A percentile compares a stretch with the other conserved stretches of the same genome.
Conservation (phyloP, 495 filamentous ascomycete species). For the Massariosphaeria phaeospora region DNA sequence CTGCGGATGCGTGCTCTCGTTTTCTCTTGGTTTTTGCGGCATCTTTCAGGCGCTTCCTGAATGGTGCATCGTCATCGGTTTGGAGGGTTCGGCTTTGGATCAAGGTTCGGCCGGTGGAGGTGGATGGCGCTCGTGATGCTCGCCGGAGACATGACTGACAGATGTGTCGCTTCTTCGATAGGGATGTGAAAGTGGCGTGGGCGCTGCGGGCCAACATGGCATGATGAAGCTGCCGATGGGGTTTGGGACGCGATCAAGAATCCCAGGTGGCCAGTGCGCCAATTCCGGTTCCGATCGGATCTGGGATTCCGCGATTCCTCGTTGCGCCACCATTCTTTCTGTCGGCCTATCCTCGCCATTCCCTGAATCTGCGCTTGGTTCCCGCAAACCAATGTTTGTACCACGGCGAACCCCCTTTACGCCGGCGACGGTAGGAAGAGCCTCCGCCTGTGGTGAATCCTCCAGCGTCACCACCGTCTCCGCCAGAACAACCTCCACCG, state of each 20-base stretch:
- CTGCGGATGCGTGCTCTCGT: constrained; percentile 37
- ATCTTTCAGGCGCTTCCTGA: constrained; percentile 72
- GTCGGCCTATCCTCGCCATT: no score
- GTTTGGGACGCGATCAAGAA: neutral
- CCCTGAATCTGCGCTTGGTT: no score
- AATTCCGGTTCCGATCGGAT: neutral
- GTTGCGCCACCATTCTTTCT: no score
- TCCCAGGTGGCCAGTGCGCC: neutral
- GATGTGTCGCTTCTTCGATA: constrained; percentile 14
- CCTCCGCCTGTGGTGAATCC: no score
- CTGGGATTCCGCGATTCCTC: no score
- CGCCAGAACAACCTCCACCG: no score
- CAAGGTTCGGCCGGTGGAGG: neutral
- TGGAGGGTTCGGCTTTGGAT: constrained; percentile 16
- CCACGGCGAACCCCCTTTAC: no score
- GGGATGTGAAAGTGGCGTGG: neutral
- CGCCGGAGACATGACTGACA: constrained; percentile 26
- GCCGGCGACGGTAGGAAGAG: no score
- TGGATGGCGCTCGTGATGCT: constrained; percentile 4
- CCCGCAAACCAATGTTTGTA: no score
- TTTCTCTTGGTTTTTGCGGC: constrained; percentile 50
- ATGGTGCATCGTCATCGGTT: constrained; percentile 20
- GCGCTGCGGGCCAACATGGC: constrained; percentile 6
- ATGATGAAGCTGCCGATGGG: neutral
- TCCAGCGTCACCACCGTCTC: no score